These are phyloP conservation scores for Penicillium occitanis DNA, from an alignment of 2,329 filamentous ascomycete species.

Conservation along the genomic window DNA sequence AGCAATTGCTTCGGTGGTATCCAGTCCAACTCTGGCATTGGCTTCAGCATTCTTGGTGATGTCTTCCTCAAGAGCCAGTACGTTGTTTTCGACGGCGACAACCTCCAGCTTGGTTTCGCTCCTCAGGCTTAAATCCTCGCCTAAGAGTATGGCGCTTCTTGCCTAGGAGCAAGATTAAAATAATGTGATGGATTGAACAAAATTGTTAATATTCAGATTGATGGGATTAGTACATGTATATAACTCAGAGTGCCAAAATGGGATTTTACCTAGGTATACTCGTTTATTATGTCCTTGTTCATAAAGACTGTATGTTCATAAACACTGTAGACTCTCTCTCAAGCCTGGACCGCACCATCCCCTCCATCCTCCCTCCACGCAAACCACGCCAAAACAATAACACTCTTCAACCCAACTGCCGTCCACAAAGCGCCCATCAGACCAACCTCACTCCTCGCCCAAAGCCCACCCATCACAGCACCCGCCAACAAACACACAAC, in stretches of 20 bases:
- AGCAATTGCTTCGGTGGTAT: constrained; percentile 70
- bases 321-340: neutral
- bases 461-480: constrained; percentile 56
- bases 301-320: too few relatives aligned
- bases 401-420: constrained; percentile 57
- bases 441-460: constrained; percentile 53
- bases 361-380: constrained; percentile 53
- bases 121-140: constrained; percentile 31
- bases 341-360: neutral
- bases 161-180: neutral
- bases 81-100: constrained; percentile 65
- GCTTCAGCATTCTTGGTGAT: constrained; percentile 71
- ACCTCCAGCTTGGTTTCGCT: constrained; percentile 52
- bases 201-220: neutral
- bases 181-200: neutral
- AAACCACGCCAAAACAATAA: constrained; percentile 60
- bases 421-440: constrained; percentile 60
- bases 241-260: neutral
- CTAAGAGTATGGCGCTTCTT: neutral
- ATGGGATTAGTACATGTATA: neutral
- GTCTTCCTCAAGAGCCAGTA: constrained; percentile 77
- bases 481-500: constrained; percentile 55
- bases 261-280: neutral
- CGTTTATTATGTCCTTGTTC: neutral
- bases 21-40: constrained; percentile 61